Percentiles rank a stretch among this genome's conserved stretches.
phyloP scores from a whole-genome alignment of 257 asterid genomes.

The Misopates orontium region DNA sequence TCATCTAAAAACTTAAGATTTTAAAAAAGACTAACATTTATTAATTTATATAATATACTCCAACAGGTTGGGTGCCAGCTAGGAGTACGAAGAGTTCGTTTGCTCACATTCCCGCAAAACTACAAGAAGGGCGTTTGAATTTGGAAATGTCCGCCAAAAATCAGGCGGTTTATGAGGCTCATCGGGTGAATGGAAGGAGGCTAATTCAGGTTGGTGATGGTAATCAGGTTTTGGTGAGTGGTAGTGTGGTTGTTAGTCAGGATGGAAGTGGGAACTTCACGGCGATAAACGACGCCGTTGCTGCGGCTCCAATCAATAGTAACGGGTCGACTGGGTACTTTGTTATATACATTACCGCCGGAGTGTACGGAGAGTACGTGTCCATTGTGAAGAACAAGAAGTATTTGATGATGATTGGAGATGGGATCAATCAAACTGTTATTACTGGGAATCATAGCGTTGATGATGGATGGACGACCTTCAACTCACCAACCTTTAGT shows the following conservation, averaged over 20 bases:
- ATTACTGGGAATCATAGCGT: conserved; percentile 68
- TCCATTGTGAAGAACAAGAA: conserved; percentile 55
- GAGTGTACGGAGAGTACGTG: conserved; percentile 70
- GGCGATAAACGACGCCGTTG: conserved; percentile 57
- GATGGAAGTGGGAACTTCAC: conserved; percentile 60
- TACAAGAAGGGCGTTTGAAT: conserved; percentile 38
- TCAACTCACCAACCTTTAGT: conserved; percentile 65
- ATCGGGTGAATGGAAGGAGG: conserved; percentile 38
- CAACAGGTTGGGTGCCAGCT: conserved; percentile 63
- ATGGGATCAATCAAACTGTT: conserved; percentile 67
- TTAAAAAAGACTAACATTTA: too few species aligned
- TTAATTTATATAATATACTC: too few species aligned
- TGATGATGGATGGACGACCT: conserved; percentile 82
- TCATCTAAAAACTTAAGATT: too few species aligned
- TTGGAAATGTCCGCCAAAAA: conserved; percentile 39
- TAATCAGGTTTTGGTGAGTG: conserved; percentile 45
- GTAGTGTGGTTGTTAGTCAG: conserved; percentile 54
- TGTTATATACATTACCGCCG: conserved; percentile 53
- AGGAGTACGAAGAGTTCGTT: conserved; percentile 24
- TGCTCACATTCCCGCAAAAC: not conserved
- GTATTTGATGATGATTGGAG: conserved; percentile 74
- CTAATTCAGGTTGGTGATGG: conserved; percentile 40
- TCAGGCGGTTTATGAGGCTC: conserved; percentile 31
- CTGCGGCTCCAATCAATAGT: conserved; percentile 57
- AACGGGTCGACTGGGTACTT: conserved; percentile 48